Conservation (phyloP, 805 yeast genomes). For the Jamesozyma spencerorum region DNA sequence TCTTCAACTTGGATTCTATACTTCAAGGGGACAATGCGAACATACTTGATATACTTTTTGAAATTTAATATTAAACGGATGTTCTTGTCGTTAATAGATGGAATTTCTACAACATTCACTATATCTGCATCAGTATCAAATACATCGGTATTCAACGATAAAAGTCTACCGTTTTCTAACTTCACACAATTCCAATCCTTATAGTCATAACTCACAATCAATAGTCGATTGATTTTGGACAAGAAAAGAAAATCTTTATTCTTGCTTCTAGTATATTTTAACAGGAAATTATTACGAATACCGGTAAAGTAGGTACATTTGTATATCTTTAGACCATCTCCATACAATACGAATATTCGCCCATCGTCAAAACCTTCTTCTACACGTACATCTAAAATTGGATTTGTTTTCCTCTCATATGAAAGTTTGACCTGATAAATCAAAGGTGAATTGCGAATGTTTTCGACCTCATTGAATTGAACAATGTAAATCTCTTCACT, state of each 20-base stretch:
- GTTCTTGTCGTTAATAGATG: not conserved
- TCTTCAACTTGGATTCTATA: conserved; percentile 10
- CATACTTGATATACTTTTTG: conserved; percentile 11
- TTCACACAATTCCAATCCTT: conserved; percentile 23
- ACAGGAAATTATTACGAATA: conserved; percentile 15
- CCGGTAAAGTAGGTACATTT: conserved; percentile 17
- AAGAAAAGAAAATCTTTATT: conserved; percentile 18
- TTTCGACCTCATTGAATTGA: not conserved
- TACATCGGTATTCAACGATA: conserved; percentile 12
- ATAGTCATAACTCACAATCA: conserved; percentile 15
- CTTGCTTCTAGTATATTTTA: conserved; percentile 19
- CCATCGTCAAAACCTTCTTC: not conserved
- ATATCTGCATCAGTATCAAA: conserved; percentile 7
- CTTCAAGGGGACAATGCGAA: conserved; percentile 11
- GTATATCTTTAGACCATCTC: conserved; percentile 18
- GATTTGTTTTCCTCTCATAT: conserved; percentile 8
- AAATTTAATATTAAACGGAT: conserved; percentile 11
- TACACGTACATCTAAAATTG: conserved; percentile 15
- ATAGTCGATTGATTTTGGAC: conserved; percentile 20
- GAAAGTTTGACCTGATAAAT: conserved; percentile 15
- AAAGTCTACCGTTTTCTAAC: conserved; percentile 20
- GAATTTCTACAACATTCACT: conserved; percentile 10
- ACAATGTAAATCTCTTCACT: not conserved
- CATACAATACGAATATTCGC: conserved; percentile 13
- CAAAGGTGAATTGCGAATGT: not conserved